These are phyloP conservation scores for Calonectria hawksworthii DNA, from an alignment of 2,329 filamentous ascomycete genomes.

Conservation along the genomic window DNA sequence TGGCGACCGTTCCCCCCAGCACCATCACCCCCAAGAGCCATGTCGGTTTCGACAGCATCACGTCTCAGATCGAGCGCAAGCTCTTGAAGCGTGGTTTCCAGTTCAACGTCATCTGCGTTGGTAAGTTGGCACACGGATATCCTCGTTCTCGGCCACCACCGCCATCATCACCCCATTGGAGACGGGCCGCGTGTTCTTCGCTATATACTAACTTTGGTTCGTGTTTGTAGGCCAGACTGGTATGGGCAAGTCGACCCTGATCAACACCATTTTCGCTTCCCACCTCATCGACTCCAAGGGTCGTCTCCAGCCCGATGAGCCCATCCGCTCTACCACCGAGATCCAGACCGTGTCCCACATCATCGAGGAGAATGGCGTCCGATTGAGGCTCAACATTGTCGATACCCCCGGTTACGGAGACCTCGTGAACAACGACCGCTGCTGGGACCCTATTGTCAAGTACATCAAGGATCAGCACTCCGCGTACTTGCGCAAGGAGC, in stretches of 20 bases:
- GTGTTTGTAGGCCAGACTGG: constrained; percentile 86
- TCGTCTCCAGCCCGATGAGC: constrained; percentile 91
- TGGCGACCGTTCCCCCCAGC: constrained; percentile 75
- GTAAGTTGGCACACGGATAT: constrained; percentile 69
- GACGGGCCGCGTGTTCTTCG: constrained; percentile 22
- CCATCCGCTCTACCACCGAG: constrained; percentile 94
- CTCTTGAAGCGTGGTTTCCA: constrained; percentile 99
- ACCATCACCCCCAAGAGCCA: constrained; percentile 94
- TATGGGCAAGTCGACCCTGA: constrained; percentile 97
- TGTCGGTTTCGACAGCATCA: constrained; percentile 99
- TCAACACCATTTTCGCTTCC: constrained; percentile 99
- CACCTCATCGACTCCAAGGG: constrained; percentile 99
- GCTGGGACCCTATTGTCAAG: constrained; percentile 99
- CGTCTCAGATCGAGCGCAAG: constrained; percentile 99
- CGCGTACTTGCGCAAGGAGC: constrained; percentile 98
- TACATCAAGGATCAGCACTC: constrained; percentile 99
- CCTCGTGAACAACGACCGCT: constrained; percentile 99
- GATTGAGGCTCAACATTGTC: constrained; percentile 97
- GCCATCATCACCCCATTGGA: constrained; percentile 36
- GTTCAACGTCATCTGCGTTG: constrained; percentile 99
- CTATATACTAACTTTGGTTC: constrained; percentile 33
- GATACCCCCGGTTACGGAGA: constrained; percentile 99
- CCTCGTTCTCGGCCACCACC: constrained; percentile 26
- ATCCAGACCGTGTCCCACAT: constrained; percentile 98
- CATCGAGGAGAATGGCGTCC: constrained; percentile 99